These are phyloP conservation scores for Pseudozyma tsukubaensis DNA, from an alignment of 1,284 basidiomycete genomes.

Conservation along the genomic window DNA sequence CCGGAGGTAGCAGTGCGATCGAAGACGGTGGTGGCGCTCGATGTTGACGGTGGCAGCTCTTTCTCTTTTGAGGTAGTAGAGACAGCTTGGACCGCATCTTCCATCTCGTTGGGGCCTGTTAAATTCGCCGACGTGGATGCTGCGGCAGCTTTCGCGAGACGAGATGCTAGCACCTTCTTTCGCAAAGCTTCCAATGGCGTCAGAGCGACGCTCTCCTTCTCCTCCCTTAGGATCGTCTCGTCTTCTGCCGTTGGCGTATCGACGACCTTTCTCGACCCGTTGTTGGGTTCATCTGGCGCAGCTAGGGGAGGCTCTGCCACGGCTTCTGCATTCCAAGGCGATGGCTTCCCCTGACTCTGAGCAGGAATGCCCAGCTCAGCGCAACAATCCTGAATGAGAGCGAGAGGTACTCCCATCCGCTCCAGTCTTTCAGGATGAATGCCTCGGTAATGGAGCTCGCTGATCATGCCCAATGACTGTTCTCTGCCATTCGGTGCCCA, in stretches of 20 bases:
- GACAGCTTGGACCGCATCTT: no score
- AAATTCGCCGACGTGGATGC: slow-evolving; percentile 1
- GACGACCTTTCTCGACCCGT: neutral
- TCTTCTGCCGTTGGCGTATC: slow-evolving; percentile 33
- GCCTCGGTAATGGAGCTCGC: slow-evolving; percentile 21
- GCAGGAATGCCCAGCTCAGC: slow-evolving; percentile 24
- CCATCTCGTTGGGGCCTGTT: neutral
- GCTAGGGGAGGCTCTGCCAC: neutral
- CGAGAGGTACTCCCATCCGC: slow-evolving; percentile 21
- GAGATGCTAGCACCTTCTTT: slow-evolving; percentile 34
- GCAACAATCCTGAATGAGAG: slow-evolving; percentile 32
- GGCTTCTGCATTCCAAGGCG: neutral
- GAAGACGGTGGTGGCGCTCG: slow-evolving; percentile 13
- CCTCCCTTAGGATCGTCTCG: slow-evolving; percentile 24
- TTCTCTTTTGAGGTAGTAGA: neutral
- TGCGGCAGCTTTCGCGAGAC: slow-evolving; percentile 26
- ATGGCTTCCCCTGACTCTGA: neutral
- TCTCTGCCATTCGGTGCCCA: slow-evolving; percentile 34
- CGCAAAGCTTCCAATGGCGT: slow-evolving; percentile 39
- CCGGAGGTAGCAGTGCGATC: slow-evolving; percentile 27
- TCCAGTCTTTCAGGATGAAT: slow-evolving; percentile 26
- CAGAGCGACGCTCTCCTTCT: slow-evolving; percentile 16
- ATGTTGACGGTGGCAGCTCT: neutral
- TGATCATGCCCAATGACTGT: slow-evolving; percentile 26
- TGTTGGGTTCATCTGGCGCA: neutral